These are phyloP conservation scores for Cyclotella cryptica DNA, from an alignment of 108 stramenopile species.

Conservation along the genomic window DNA sequence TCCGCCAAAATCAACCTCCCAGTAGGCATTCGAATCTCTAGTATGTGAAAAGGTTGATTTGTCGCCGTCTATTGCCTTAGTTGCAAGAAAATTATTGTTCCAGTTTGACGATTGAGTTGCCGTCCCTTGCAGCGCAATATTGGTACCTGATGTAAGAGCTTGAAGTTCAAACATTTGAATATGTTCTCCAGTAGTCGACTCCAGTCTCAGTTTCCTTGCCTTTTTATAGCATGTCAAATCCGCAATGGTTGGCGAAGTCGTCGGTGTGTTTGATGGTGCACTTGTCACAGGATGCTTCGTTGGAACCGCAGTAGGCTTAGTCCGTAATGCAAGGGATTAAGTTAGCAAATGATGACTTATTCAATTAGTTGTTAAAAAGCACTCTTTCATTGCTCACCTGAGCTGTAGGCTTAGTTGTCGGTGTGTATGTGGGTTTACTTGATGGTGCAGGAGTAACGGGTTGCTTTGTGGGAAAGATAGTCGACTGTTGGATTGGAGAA, in stretches of 20 bases:
- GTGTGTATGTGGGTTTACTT: background rate
- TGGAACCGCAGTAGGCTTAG: background rate
- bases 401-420: background rate
- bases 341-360: too few species aligned
- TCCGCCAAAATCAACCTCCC: constrained; percentile 5
- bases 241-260: background rate
- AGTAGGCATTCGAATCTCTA: constrained; percentile 4
- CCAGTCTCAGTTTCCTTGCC: constrained; percentile 8
- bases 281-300: background rate
- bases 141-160: background rate
- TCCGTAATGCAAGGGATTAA: too few species aligned
- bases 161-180: constrained; percentile 8
- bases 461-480: background rate
- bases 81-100: background rate
- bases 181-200: background rate
- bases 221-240: constrained; percentile 8
- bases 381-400: too few species aligned
- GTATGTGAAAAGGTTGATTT: background rate
- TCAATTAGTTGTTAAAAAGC: too few species aligned
- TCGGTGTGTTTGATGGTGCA: background rate
- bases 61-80: background rate
- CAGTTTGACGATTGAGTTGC: constrained; percentile 5
- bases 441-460: background rate
- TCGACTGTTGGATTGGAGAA: background rate
- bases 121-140: background rate